Conservation (phyloP, 1,284 basidiomycete genomes). For the Puccinia triticina region DNA sequence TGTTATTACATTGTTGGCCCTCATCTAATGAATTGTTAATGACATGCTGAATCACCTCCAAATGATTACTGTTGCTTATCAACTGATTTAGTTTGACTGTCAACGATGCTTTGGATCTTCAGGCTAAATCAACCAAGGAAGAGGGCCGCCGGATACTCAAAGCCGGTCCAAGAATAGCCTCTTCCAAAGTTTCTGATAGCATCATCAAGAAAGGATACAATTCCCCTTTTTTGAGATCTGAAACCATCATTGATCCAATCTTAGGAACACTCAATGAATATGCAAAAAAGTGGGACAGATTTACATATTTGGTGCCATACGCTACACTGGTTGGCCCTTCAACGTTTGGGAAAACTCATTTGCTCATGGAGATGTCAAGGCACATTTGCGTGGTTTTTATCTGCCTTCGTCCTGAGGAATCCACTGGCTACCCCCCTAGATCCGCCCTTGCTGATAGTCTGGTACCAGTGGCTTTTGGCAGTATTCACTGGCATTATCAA, state of each 20-base stretch:
- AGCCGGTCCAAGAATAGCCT: not conserved
- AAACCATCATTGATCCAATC: not conserved
- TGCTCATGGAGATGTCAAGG: not conserved
- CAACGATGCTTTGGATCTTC: not conserved
- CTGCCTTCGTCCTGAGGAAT: not conserved
- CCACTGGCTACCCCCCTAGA: slow-evolving; percentile 9
- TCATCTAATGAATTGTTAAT: too few relatives aligned
- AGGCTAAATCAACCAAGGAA: not conserved
- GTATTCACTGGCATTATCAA: not conserved
- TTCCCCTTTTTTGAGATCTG: not conserved
- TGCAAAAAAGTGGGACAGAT: not conserved
- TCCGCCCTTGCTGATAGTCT: not conserved
- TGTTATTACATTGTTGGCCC: too few relatives aligned
- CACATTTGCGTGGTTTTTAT: slow-evolving; percentile 6
- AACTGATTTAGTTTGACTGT: too few relatives aligned
- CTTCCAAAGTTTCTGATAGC: not conserved
- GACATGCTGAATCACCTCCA: too few relatives aligned
- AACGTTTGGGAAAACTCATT: not conserved
- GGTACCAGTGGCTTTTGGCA: not conserved
- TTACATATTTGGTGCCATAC: not conserved
- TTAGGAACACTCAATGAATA: not conserved
- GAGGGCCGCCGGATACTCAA: not conserved
- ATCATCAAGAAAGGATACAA: slow-evolving; percentile 19
- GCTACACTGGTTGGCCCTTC: slow-evolving; percentile 9
- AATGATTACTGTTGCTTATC: too few relatives aligned